A percentile compares a stretch with the other conserved stretches of the same genome.
Conservation (phyloP, 192 early-diverging fungal species). For the Backusella circina region DNA sequence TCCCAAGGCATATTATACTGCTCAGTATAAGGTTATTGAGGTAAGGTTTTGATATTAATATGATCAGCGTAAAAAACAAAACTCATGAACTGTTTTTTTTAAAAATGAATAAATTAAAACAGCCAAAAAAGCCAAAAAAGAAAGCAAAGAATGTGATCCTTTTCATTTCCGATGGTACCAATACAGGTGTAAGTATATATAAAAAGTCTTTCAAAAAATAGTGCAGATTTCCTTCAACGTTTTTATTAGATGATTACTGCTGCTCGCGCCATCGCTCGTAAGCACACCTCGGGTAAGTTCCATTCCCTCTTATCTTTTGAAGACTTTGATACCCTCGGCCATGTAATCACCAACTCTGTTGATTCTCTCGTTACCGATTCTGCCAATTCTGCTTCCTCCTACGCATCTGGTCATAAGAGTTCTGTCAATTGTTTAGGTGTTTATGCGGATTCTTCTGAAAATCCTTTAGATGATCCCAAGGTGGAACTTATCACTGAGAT, state of each 20-base stretch:
- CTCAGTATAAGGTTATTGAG: conserved; percentile 43
- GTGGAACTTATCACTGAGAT: conserved; percentile 57
- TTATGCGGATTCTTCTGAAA: conserved; percentile 56
- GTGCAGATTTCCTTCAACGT: too few species aligned
- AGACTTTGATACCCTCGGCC: conserved; percentile 48
- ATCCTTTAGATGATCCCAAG: conserved; percentile 60
- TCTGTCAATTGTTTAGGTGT: conserved; percentile 55
- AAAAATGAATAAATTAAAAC: background rate
- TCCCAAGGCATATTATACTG: conserved; percentile 43
- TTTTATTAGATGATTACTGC: conserved; percentile 50
- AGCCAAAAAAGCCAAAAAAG: conserved; percentile 29
- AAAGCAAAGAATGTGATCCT: conserved; percentile 63
- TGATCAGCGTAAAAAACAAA: background rate
- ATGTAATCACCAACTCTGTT: conserved; percentile 58
- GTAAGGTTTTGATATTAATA: background rate
- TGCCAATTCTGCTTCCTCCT: conserved; percentile 66
- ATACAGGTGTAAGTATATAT: conserved; percentile 31
- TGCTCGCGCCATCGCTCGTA: conserved; percentile 53
- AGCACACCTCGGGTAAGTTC: conserved; percentile 59
- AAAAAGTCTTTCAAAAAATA: too few species aligned
- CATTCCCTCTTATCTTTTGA: conserved; percentile 37
- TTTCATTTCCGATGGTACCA: conserved; percentile 67
- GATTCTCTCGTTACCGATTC: conserved; percentile 66
- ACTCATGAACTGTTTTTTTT: background rate
- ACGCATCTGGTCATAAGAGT: conserved; percentile 60